Percentiles rank a stretch among this genome's conserved stretches.
Conservation (phyloP, 768 basidiomycete genomes). For the Hemileccinum impolitum region DNA sequence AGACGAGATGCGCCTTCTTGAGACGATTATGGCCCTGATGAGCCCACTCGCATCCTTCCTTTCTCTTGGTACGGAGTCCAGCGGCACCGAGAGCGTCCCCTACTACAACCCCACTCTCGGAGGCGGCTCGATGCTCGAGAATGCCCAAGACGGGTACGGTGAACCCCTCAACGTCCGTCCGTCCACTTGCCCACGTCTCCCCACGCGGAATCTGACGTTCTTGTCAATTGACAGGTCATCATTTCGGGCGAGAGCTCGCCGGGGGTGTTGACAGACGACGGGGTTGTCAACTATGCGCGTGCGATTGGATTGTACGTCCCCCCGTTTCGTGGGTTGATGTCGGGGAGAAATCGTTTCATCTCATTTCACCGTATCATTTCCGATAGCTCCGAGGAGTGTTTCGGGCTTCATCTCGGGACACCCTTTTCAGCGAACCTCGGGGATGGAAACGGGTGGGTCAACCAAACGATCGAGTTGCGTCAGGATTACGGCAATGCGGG, state of each 20-base stretch:
- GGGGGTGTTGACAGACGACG: conserved; percentile 50
- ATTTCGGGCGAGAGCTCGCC: conserved; percentile 63
- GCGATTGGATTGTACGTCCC: conserved; percentile 59
- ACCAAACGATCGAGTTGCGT: conserved; percentile 44
- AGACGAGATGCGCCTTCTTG: conserved; percentile 10
- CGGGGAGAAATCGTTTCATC: not conserved
- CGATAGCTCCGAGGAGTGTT: conserved; percentile 40
- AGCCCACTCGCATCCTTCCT: conserved; percentile 6
- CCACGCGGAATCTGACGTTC: too few relatives aligned
- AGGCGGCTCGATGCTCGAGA: conserved; percentile 45
- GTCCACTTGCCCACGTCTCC: too few relatives aligned
- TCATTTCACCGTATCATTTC: not conserved
- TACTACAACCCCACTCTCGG: conserved; percentile 34
- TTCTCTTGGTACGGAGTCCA: not conserved
- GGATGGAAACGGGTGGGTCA: conserved; percentile 43
- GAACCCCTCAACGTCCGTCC: conserved; percentile 43
- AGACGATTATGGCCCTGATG: not conserved
- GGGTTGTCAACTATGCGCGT: conserved; percentile 55
- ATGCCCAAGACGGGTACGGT: conserved; percentile 37
- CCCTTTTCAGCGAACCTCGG: conserved; percentile 44
- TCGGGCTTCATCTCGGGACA: conserved; percentile 34
- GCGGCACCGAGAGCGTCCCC: conserved; percentile 9
- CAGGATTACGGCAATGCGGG: conserved; percentile 37
- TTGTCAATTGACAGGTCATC: conserved; percentile 42
- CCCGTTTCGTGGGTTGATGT: not conserved